Conservation (phyloP, 1,284 basidiomycete species). For the Boletus smithii region DNA sequence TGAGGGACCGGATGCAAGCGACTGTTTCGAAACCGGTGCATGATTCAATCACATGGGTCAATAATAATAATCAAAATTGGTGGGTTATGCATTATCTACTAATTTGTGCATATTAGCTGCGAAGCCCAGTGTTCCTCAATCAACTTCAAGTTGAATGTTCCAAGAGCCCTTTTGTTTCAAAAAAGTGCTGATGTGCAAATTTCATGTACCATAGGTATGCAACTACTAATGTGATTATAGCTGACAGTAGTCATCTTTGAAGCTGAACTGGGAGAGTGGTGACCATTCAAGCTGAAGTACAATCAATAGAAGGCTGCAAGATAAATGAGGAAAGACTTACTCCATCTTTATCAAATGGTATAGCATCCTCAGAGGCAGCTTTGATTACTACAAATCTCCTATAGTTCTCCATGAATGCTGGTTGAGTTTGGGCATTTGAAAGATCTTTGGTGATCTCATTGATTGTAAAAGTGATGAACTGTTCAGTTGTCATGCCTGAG, state of each 20-base stretch:
- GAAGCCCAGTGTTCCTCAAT: too few relatives aligned
- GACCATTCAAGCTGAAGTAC: constrained; percentile 40
- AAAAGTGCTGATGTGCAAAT: too few relatives aligned
- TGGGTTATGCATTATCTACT: neutral
- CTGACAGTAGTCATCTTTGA: constrained; percentile 42
- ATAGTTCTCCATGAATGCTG: constrained; percentile 52
- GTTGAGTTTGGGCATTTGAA: constrained; percentile 43
- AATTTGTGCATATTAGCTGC: too few relatives aligned
- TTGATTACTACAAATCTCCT: constrained; percentile 60
- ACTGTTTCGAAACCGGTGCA: constrained; percentile 2
- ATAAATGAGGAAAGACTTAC: constrained; percentile 28
- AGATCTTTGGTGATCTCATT: constrained; percentile 23
- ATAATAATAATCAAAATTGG: too few relatives aligned
- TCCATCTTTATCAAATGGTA: constrained; percentile 31
- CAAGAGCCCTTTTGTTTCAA: neutral
- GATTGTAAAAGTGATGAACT: constrained; percentile 19
- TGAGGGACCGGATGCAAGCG: neutral
- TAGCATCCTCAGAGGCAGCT: constrained; percentile 32
- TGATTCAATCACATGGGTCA: constrained; percentile 32
- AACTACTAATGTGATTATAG: constrained; percentile 1
- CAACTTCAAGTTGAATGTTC: too few relatives aligned
- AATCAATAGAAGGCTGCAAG: constrained; percentile 5
- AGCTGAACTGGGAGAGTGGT: constrained; percentile 35
- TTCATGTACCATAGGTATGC: constrained; percentile 2
- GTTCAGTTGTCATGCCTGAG: constrained; percentile 17